Base-by-base conservation (phyloP, 192 early-diverging fungal species). In the Coemansia sp. region DNA sequence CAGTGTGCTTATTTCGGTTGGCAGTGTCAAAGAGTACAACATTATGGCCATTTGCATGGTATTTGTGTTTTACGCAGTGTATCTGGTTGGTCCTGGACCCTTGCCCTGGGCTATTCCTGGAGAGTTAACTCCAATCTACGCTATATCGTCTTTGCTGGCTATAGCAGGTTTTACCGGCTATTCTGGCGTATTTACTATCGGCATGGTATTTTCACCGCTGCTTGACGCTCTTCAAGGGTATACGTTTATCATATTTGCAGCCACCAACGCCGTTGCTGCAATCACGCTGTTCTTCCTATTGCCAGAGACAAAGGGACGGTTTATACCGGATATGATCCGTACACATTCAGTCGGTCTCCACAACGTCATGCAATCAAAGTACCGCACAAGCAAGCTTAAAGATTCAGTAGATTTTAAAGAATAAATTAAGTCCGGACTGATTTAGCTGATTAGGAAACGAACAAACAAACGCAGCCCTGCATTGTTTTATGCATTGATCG, bases 241-340 rank as follows among this genome's bases (percentile, higher is more conserved):
- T 52, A 72, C 68, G 5, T 87, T 87, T 41, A 61, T 87, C 17
- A 59, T 91, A 14, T 90, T 91, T 72, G 80, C 80, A 3, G 72
- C 67, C 4, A 45, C 86, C 41, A 84, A 86, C 31, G 65, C 80
- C 46, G 34, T 76, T 14, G 82, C 82, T 9, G 76, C 81, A 18
- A 47, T 82, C 6, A 87, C 86, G 47, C 71, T 84, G 38, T 69
- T 67, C 26, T 60, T 80, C 44, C 82, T 82, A 40, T 75, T 94
- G 20, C 90, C 90, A 2, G 92, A 93, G 79, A 91, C 89, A 11
- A 87, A 86, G 56, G 88, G 86, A 49, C 68, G 82, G 38, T 75
- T 71, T 12, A 59, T 85, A n/a, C 79, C 85, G n/a, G 84, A 87
- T 18, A 58, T 84, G 20, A 60, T 66, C 0, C 52, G 50, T n/a